phyloP scores from a whole-genome alignment of 805 yeast species.

The Lachancea mirantina region DNA sequence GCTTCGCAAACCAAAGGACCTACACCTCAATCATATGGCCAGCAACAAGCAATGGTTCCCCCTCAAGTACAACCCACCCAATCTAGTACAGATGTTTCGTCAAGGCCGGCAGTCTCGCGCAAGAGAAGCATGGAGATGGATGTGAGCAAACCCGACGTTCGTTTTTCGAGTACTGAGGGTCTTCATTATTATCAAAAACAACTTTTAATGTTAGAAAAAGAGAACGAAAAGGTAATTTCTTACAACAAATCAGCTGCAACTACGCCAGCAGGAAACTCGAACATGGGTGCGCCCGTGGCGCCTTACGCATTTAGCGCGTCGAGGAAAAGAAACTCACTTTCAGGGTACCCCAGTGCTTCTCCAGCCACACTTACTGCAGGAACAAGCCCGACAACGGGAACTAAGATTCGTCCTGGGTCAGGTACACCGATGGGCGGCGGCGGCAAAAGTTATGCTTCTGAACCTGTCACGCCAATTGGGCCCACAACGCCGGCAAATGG shows the following conservation, averaged over 20 bases:
- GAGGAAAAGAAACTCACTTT: slow-evolving; percentile 4
- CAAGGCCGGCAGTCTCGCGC: no score
- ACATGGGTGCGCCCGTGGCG: slow-evolving; percentile 11
- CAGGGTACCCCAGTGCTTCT: slow-evolving; percentile 10
- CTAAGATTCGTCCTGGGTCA: no score
- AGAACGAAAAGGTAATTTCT: slow-evolving; percentile 45
- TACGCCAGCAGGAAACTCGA: slow-evolving; percentile 13
- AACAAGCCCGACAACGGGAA: slow-evolving; percentile 6
- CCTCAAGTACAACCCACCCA: no score
- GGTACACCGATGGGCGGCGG: slow-evolving; percentile 1
- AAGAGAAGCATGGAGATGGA: no score
- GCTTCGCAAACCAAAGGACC: no score
- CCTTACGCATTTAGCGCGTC: neutral
- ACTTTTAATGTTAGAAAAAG: slow-evolving; percentile 64
- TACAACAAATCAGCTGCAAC: slow-evolving; percentile 16
- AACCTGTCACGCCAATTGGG: slow-evolving; percentile 10
- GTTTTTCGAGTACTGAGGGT: slow-evolving; percentile 36
- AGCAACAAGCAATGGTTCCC: no score
- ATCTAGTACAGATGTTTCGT: no score
- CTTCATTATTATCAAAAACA: slow-evolving; percentile 79
- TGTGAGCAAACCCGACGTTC: slow-evolving; percentile 6
- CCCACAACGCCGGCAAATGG: slow-evolving; percentile 9
- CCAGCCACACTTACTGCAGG: slow-evolving; percentile 5
- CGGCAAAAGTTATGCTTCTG: slow-evolving; percentile 11
- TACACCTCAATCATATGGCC: no score